Evolutionary conservation across 2,329 filamentous ascomycete species (phyloP), one percentile per base, ranked within the genome.

Genomic region (Colletotrichum echinochloae): DNA sequence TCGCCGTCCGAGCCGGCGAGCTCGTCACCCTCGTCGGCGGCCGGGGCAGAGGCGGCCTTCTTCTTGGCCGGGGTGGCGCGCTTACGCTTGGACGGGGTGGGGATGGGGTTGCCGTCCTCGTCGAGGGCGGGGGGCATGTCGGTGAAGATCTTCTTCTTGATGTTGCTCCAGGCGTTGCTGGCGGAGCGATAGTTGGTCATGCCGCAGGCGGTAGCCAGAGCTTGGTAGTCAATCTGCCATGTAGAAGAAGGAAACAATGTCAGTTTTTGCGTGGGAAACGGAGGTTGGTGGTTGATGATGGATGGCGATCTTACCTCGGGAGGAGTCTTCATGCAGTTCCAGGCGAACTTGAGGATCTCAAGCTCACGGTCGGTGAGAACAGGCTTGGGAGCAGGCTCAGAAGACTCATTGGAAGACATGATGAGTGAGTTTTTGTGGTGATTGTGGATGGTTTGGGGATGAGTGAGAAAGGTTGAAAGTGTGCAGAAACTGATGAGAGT

Each of bases 141-240:
- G 3, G 60, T 8, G 8, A 75, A 74, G 12, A 78, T 69, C 70
- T 78, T 78, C 65, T 77, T 76, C 52, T 77, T 77, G 62, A 78
- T 73, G 1, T 1, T 20, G 5, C 41, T 8, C 76, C 76, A 78
- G 46, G 75, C 75, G 55, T 77, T 77, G 56, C 69, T 35, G 56
- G 76, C 76, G 1, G 72, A 74, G 14, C 74, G 72, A 0, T 44
- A 66, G 67, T 76, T 77, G 70, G 66, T 72, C 75, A 77, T 77
- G 64, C 70, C 70, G 39, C 69, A 72, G 33, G 73, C 73, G 8
- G 26, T 46, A 8, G 75, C 76, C 0, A 78, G 75, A 33, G 72
- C 71, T n/a, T 0, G 16, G 35, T 74, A 76, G 71, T 78, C 76
- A 5, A 78, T 73, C 76, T 77, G n/a, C 11, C 28, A 30, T 4